These are phyloP conservation scores for Bolboschoenus planiculmis DNA, from an alignment of 176 grass and related monocot genomes.

Conservation along the genomic window DNA sequence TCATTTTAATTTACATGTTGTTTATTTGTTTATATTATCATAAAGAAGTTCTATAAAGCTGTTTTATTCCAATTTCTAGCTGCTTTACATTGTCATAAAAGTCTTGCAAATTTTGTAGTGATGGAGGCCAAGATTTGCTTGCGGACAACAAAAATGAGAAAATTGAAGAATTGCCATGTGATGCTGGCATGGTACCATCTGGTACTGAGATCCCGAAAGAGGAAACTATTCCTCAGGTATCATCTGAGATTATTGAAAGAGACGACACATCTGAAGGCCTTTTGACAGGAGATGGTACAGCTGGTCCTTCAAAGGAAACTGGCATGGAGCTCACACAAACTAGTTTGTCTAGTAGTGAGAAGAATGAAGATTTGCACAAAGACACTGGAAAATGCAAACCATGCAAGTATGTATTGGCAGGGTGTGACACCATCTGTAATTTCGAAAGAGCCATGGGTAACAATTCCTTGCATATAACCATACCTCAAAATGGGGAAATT, in stretches of 20 bases:
- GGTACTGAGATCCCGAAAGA: not conserved
- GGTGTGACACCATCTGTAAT: not conserved
- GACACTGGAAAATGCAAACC: not conserved
- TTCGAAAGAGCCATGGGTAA: not conserved
- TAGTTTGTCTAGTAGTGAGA: constrained; percentile 1
- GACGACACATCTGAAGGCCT: not conserved
- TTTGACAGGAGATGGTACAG: not conserved
- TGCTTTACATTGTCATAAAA: not conserved
- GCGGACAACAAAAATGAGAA: not conserved
- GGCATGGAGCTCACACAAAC: not conserved
- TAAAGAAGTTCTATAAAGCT: not conserved
- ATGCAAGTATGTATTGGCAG: not conserved
- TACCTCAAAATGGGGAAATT: not conserved
- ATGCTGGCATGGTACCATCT: not conserved
- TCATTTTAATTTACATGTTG: constrained; percentile 4
- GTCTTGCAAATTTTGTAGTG: constrained; percentile 14
- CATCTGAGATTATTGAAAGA: constrained; percentile 10
- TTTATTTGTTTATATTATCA: not conserved
- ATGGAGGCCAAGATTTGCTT: constrained; percentile 7
- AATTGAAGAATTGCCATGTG: not conserved
- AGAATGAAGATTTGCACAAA: constrained; percentile 11
- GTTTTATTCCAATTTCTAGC: not conserved
- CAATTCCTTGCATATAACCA: not conserved
- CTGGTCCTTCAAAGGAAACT: not conserved
- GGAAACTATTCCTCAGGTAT: not conserved